These are phyloP conservation scores for Trypanosoma boissoni DNA, from an alignment of 208 protist genomes.

Conservation along the genomic window DNA sequence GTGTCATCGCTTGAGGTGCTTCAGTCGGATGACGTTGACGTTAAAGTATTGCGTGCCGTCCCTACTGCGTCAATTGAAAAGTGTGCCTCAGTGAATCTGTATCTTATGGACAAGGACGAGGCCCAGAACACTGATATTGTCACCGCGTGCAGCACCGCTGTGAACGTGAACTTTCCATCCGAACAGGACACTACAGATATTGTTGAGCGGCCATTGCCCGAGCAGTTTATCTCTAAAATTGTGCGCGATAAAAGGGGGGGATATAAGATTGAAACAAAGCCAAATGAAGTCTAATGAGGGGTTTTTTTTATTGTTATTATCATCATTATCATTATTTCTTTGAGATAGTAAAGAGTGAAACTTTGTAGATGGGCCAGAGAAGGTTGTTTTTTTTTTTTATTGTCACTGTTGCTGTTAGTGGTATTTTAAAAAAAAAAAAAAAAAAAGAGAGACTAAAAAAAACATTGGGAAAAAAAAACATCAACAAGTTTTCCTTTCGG, in stretches of 20 bases:
- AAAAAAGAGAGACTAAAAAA: conserved; percentile 1
- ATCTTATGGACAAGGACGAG: conserved; percentile 54
- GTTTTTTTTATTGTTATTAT: not conserved
- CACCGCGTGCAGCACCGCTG: conserved; percentile 64
- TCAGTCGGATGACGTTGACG: conserved; percentile 53
- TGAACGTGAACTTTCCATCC: conserved; percentile 70
- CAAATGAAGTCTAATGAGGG: conserved; percentile 26
- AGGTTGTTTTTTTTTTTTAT: conserved; percentile 16
- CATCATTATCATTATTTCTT: not conserved
- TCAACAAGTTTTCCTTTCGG: too few relatives aligned
- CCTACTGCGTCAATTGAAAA: conserved; percentile 69
- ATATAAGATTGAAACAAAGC: conserved; percentile 68
- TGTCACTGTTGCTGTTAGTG: not conserved
- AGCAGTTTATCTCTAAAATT: conserved; percentile 78
- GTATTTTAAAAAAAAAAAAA: conserved; percentile 1
- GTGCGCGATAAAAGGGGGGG: conserved; percentile 55
- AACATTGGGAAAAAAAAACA: conserved; percentile 8
- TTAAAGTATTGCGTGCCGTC: conserved; percentile 55
- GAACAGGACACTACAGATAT: conserved; percentile 51
- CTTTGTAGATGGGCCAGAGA: conserved; percentile 4
- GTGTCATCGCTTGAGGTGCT: conserved; percentile 74
- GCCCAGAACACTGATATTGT: conserved; percentile 69
- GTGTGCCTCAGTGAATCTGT: conserved; percentile 58
- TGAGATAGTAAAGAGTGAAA: too few relatives aligned
- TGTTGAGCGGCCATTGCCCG: conserved; percentile 66